phyloP scores from a whole-genome alignment of 2,329 filamentous ascomycete genomes.

The Aspergillus japonicus region DNA sequence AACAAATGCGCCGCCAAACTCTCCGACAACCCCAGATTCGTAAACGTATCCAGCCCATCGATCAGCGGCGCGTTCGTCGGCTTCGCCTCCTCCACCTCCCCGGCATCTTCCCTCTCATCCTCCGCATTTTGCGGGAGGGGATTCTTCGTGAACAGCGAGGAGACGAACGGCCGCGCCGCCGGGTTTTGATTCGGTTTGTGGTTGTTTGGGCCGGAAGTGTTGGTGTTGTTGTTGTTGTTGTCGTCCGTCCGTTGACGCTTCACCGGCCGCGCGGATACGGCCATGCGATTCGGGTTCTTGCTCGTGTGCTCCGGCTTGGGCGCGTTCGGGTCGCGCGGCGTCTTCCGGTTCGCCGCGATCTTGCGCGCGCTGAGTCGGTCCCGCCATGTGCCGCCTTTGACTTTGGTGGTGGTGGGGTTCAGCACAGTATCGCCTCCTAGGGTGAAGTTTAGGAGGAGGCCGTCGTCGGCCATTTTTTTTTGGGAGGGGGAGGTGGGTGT shows the following conservation, averaged over 20 bases:
- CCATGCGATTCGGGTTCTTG: slow-evolving; percentile 37
- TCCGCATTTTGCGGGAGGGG: slow-evolving; percentile 66
- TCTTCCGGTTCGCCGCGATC: slow-evolving; percentile 56
- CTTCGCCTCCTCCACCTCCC: slow-evolving; percentile 48
- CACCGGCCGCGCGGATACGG: slow-evolving; percentile 32
- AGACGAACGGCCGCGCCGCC: slow-evolving; percentile 68
- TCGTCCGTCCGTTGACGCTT: slow-evolving; percentile 45
- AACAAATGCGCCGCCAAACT: slow-evolving; percentile 78
- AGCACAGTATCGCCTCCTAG: slow-evolving; percentile 66
- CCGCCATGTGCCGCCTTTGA: slow-evolving; percentile 91
- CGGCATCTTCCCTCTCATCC: slow-evolving; percentile 35
- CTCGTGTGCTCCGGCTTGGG: slow-evolving; percentile 13
- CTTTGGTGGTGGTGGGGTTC: slow-evolving; percentile 57
- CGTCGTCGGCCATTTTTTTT: slow-evolving; percentile 80
- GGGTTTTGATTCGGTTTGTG: slow-evolving; percentile 31
- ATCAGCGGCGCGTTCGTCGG: slow-evolving; percentile 89
- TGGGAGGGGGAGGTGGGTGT: slow-evolving; percentile 1
- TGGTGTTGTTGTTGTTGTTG: slow-evolving; percentile 26
- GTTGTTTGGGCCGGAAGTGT: slow-evolving; percentile 17
- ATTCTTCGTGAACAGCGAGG: slow-evolving; percentile 89
- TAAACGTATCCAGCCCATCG: slow-evolving; percentile 82
- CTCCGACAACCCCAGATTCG: slow-evolving; percentile 76
- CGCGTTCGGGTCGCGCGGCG: slow-evolving; percentile 28
- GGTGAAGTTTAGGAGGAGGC: slow-evolving; percentile 90
- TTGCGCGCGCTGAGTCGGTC: slow-evolving; percentile 81